Conservation (phyloP, 345 rosid species). For the Conringia planisiliqua region DNA sequence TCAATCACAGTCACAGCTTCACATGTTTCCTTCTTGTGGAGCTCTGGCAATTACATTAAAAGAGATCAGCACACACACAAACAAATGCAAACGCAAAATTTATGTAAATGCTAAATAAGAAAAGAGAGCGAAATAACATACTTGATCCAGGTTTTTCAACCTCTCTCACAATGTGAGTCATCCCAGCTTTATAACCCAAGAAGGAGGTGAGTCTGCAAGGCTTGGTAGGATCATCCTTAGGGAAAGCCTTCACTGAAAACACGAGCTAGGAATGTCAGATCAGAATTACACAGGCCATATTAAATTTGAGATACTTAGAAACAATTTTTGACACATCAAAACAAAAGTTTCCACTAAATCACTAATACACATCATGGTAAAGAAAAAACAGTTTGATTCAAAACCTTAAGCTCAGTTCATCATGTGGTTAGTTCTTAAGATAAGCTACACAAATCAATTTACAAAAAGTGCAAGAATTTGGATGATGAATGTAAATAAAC, state of each 20-base stretch:
- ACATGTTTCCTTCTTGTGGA: conserved; percentile 95
- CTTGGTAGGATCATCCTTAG: conserved; percentile 72
- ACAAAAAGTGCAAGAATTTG: not conserved
- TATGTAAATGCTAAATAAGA: not conserved
- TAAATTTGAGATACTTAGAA: not conserved
- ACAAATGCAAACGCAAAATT: not conserved
- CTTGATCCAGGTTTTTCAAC: conserved; percentile 97
- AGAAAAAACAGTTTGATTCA: not conserved
- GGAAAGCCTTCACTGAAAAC: conserved; percentile 84
- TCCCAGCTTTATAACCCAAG: conserved; percentile 90
- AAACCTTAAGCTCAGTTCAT: no score
- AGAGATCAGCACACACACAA: not conserved
- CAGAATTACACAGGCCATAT: not conserved
- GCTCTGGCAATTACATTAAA: conserved; percentile 40
- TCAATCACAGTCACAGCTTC: conserved; percentile 84
- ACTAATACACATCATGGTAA: not conserved
- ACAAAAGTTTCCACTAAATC: not conserved
- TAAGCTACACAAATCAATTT: not conserved
- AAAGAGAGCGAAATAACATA: conserved; percentile 20
- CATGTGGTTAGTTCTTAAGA: no score
- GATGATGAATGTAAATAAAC: not conserved
- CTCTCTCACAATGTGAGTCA: conserved; percentile 94
- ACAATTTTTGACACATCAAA: not conserved
- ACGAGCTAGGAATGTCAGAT: not conserved
- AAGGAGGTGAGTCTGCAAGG: conserved; percentile 80